Conservation (phyloP, 2,329 filamentous ascomycete species). For the Pseudomassariella vexata region DNA sequence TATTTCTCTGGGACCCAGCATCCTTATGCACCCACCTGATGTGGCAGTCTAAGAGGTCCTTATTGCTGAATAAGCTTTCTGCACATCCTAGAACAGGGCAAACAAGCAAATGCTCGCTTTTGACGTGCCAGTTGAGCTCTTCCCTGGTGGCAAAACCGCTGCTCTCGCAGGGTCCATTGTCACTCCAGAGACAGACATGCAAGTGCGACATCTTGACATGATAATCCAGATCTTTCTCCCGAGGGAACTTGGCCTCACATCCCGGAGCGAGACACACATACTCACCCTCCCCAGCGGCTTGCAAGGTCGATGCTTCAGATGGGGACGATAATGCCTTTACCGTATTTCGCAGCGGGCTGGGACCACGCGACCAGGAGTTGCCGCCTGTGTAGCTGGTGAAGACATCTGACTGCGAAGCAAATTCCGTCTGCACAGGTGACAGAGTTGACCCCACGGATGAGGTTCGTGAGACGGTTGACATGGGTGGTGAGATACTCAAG, state of each 20-base stretch:
- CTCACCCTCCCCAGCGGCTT: constrained; percentile 8
- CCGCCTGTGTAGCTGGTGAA: constrained; percentile 5
- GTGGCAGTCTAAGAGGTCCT: constrained; percentile 30
- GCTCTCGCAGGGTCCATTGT: constrained; percentile 23
- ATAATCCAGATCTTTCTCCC: constrained; percentile 15
- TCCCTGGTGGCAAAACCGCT: constrained; percentile 29
- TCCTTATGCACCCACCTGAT: constrained; percentile 28
- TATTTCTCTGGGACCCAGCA: constrained; percentile 7
- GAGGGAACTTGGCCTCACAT: constrained; percentile 19
- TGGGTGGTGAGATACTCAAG: constrained; percentile 3
- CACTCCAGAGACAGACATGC: constrained; percentile 33
- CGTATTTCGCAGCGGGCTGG: constrained; percentile 16
- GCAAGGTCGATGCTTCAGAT: background rate
- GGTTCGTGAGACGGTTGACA: constrained; percentile 11
- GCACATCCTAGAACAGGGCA: constrained; percentile 33
- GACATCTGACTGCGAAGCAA: constrained; percentile 10
- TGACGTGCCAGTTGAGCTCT: constrained; percentile 36
- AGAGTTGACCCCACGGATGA: constrained; percentile 24
- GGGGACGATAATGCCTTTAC: constrained; percentile 4
- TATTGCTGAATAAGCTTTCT: constrained; percentile 27
- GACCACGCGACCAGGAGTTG: constrained; percentile 13
- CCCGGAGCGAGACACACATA: constrained; percentile 21
- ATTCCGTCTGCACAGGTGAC: constrained; percentile 24
- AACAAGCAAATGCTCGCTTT: constrained; percentile 34
- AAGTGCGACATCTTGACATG: constrained; percentile 22